A percentile compares a stretch with the other conserved stretches of the same genome.
Evolutionary conservation across 2,329 filamentous ascomycete genomes (phyloP).

Genomic region (Ophiocordyceps unilateralis): DNA sequence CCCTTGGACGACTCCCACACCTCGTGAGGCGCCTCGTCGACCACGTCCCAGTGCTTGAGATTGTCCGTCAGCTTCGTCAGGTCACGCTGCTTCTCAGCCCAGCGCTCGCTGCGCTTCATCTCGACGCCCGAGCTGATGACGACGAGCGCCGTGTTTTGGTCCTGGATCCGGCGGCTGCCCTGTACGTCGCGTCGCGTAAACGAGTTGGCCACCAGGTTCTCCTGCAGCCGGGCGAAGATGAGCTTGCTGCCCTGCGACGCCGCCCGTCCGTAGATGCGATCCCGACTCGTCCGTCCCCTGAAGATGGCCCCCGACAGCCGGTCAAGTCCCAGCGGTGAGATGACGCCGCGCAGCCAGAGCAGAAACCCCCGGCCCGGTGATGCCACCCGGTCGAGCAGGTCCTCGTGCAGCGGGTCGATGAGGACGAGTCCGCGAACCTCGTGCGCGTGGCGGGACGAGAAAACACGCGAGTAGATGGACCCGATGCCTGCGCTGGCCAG

Average conservation of each 20-base stretch:
- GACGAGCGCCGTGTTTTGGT: conserved; percentile 54
- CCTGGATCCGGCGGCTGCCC: conserved; percentile 65
- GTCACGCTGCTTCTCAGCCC: conserved; percentile 76
- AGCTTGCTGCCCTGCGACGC: conserved; percentile 67
- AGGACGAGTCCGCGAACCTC: conserved; percentile 66
- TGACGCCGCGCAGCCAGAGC: conserved; percentile 70
- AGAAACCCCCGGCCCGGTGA: conserved; percentile 57
- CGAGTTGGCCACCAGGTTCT: conserved; percentile 72
- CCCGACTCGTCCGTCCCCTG: conserved; percentile 59
- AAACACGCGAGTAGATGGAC: conserved; percentile 78
- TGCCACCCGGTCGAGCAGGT: conserved; percentile 54
- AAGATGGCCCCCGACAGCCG: conserved; percentile 67
- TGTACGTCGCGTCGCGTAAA: conserved; percentile 71
- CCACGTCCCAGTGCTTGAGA: conserved; percentile 69
- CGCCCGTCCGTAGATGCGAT: conserved; percentile 68
- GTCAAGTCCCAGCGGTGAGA: conserved; percentile 76
- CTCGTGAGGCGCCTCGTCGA: conserved; percentile 67
- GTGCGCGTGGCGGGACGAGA: conserved; percentile 64
- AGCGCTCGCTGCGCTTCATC: conserved; percentile 47
- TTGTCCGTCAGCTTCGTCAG: conserved; percentile 66
- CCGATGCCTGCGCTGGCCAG: conserved; percentile 75
- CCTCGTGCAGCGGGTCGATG: conserved; percentile 80
- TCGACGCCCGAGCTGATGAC: conserved; percentile 69
- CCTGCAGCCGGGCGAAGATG: conserved; percentile 83
- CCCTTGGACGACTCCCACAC: conserved; percentile 69